phyloP scores from a whole-genome alignment of 2,329 filamentous ascomycete genomes.

The Dactylellina leptospora region DNA sequence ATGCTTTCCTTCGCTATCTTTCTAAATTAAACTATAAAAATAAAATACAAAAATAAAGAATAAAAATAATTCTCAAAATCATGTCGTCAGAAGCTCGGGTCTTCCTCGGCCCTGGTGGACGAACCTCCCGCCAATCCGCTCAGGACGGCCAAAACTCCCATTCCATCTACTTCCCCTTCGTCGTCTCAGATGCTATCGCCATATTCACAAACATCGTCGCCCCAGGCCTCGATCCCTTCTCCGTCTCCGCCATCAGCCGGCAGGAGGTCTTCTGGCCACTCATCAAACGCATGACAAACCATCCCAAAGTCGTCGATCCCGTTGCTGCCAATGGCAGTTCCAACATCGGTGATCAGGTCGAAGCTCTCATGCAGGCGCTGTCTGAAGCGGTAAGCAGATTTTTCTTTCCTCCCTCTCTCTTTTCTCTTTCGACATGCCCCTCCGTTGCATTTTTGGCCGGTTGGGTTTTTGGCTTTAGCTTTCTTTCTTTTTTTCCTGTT shows the following conservation, averaged over 20 bases:
- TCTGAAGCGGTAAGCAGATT: background rate
- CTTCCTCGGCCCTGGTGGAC: conserved; percentile 36
- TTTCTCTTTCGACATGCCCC: too few relatives aligned
- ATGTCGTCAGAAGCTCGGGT: conserved; percentile 33
- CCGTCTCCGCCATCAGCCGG: conserved; percentile 25
- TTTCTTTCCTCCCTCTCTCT: too few relatives aligned
- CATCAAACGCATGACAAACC: conserved; percentile 35
- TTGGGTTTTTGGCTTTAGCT: too few relatives aligned
- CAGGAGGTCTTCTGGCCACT: conserved; percentile 39
- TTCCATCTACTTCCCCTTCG: conserved; percentile 38
- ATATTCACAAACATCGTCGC: conserved; percentile 38
- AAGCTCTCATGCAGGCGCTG: conserved; percentile 29
- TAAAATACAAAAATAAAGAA: too few relatives aligned
- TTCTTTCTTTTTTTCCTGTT: too few relatives aligned
- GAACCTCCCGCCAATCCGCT: background rate
- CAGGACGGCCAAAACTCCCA: conserved; percentile 13
- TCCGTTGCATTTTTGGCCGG: too few relatives aligned
- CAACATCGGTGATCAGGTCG: conserved; percentile 38
- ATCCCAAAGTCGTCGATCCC: conserved; percentile 36
- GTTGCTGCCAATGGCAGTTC: conserved; percentile 26
- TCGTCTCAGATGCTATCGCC: conserved; percentile 35
- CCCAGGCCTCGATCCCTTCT: conserved; percentile 31
- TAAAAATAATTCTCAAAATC: too few relatives aligned
- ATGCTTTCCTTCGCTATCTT: too few relatives aligned
- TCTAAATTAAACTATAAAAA: too few relatives aligned